Base-by-base conservation (phyloP, 768 basidiomycete species). In the Suillus ampliporus region DNA sequence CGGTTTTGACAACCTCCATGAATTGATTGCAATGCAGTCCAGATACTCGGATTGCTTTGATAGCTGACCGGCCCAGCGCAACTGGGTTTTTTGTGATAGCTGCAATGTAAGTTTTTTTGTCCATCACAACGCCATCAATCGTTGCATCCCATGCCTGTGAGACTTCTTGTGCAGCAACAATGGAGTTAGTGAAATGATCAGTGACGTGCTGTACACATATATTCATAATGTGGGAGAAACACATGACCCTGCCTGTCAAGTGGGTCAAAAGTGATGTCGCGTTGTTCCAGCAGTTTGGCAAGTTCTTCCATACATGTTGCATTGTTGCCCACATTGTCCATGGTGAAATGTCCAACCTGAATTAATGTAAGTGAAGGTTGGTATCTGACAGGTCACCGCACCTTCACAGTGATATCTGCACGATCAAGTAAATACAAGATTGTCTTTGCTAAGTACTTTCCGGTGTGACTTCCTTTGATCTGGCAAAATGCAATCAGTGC, bases 341-440 rank as follows among this genome's bases (percentile, higher is more conserved):
- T n/a, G 3, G 34, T 65, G 41, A 64, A 35, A 14, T 65, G 46
- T 17, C 51, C n/a, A 1, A 80, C 57, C 1, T 73, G 77, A 64
- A 79, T 69, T 56, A 66, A 76, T 26, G 71, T 5, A 31, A 21
- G n/a, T 73, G 69, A 50, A 68, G 63, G 1, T 59, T 58, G 26
- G 72, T 65, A 21, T 59, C 66, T 79, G 78, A 81, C 1, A 78
- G 63, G 52, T 80, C 77, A 14, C 61, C 34, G 5, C 46, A 61
- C 60, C 48, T 64, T 65, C n/a, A 64, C 50, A 34, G 64, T 15
- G 34, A 65, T 64, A 2, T n/a, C 64, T 19, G 62, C 52, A 5
- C 28, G 2, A 50, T 65, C 38, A 23, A 60, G 57, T 4, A 65
- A 2, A 38, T 64, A 21, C 4, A 58, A 10, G 1, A 64, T 7